Base-by-base conservation (phyloP, 768 basidiomycete genomes). In the Scleroderma bovista region DNA sequence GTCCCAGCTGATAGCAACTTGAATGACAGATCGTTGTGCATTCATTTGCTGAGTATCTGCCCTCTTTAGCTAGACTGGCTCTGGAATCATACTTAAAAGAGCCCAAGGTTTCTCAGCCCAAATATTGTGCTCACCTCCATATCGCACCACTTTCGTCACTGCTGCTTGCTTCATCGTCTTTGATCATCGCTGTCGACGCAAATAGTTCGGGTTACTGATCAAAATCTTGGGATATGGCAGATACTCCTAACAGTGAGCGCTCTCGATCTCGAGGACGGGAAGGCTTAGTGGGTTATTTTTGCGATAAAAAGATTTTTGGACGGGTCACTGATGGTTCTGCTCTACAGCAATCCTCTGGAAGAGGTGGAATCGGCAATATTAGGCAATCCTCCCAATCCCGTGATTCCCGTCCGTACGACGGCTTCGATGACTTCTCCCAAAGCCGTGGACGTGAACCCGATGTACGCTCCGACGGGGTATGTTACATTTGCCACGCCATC, bases 311-410 rank as follows among this genome's bases (percentile, higher is more conserved):
- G n/a, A n/a, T n/a, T n/a, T n/a, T n/a, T 2, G 32, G 15, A 7
- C 12, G 46, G 22, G 15, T 46, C 16, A 57, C 26, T 23, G 22
- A 16, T 53, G 22, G 54, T 23, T 3, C n/a, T 1, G 3, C 3
- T 13, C 23, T 29, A 22, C 45, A 81, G 77, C 66, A 70, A 32
- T 83, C 82, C 3, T 75, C 81, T 31, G 86, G 86, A 7, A 74
- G 86, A 51, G 86, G 86, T 6, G 86, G 86, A 9, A 19, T 73
- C 5, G 86, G 86, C 16, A 88, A 88, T 65, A 83, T 88, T 51
- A 76, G 78, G 51, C 69, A 57, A 19, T 50, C 76, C 23, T 76
- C 80, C 26, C 47, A 39, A 1, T 78, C 80, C 7, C 71, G 73
- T 22, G 79, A 79, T 17, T 47, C 45, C 45, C 68, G 75, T 46